Conservation (phyloP, 805 yeast genomes). For the Sugiyamaella americana region DNA sequence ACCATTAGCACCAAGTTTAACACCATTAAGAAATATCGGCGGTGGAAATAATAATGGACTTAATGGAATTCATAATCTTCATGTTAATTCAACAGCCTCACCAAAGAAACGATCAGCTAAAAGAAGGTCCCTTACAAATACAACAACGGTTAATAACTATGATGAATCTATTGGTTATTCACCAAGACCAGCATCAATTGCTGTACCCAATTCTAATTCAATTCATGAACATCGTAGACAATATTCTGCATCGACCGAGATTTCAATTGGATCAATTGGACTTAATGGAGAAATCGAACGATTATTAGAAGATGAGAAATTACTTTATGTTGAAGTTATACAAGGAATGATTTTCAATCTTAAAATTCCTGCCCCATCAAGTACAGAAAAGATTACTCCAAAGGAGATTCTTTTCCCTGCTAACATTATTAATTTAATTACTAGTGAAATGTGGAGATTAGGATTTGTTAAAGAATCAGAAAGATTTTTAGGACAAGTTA, state of each 20-base stretch:
- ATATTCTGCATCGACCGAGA: conserved; percentile 42
- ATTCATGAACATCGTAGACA: conserved; percentile 36
- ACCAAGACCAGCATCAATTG: conserved; percentile 28
- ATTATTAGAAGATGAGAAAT: conserved; percentile 29
- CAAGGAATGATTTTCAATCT: conserved; percentile 80
- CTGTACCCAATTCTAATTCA: conserved; percentile 20
- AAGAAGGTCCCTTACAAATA: conserved; percentile 24
- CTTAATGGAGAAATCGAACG: conserved; percentile 31
- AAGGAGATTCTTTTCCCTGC: conserved; percentile 96
- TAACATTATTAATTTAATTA: conserved; percentile 81
- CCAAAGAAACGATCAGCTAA: conserved; percentile 29
- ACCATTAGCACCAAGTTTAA: conserved; percentile 32
- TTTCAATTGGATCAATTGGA: conserved; percentile 37
- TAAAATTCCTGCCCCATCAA: conserved; percentile 79
- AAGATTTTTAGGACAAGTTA: conserved; percentile 80
- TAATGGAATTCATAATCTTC: conserved; percentile 8
- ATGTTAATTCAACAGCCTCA: conserved; percentile 18
- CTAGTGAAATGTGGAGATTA: conserved; percentile 97
- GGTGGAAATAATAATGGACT: background rate
- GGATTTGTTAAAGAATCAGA: conserved; percentile 92
- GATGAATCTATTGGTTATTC: conserved; percentile 23
- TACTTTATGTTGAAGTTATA: conserved; percentile 72
- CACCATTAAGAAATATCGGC: conserved; percentile 21
- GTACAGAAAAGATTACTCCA: conserved; percentile 72
- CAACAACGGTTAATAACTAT: conserved; percentile 8